Evolutionary conservation across 192 early-diverging fungal genomes (phyloP).

Genomic region (Powellomyces hirtus): DNA sequence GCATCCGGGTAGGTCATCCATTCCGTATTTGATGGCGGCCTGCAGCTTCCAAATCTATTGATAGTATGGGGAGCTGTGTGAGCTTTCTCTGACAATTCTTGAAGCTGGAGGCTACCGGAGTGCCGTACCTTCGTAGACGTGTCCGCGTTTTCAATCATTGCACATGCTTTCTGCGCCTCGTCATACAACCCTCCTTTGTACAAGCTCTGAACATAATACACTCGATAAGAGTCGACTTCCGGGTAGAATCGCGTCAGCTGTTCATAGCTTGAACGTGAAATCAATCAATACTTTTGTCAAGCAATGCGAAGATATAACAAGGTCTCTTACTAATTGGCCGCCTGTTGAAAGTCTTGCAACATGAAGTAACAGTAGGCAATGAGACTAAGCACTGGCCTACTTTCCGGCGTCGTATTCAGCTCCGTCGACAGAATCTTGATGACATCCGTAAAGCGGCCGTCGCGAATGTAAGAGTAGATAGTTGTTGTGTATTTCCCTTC

Average conservation of each 20-base stretch:
- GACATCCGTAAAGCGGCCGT: slow-evolving; percentile 49
- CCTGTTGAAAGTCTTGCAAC: slow-evolving; percentile 50
- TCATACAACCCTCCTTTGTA: slow-evolving; percentile 57
- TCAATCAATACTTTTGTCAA: background rate
- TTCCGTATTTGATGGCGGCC: slow-evolving; percentile 59
- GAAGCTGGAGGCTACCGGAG: too few species aligned
- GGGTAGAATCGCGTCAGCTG: slow-evolving; percentile 50
- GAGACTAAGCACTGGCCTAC: slow-evolving; percentile 50
- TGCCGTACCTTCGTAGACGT: slow-evolving; percentile 40
- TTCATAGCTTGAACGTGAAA: slow-evolving; percentile 53
- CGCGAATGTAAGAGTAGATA: slow-evolving; percentile 56
- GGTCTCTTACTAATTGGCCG: slow-evolving; percentile 54
- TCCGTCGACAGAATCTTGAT: slow-evolving; percentile 57
- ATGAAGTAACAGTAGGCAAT: slow-evolving; percentile 59
- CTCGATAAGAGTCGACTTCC: slow-evolving; percentile 49
- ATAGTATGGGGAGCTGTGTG: background rate
- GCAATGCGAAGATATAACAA: too few species aligned
- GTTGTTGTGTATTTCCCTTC: slow-evolving; percentile 60
- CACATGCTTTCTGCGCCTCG: slow-evolving; percentile 51
- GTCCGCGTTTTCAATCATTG: slow-evolving; percentile 44
- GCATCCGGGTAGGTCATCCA: slow-evolving; percentile 55
- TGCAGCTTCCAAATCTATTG: slow-evolving; percentile 54
- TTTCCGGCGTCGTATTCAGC: slow-evolving; percentile 41
- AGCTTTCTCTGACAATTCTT: background rate
- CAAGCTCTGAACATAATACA: slow-evolving; percentile 58